phyloP scores from a whole-genome alignment of 169 alveolate species.

The Eimeria praecox region DNA sequence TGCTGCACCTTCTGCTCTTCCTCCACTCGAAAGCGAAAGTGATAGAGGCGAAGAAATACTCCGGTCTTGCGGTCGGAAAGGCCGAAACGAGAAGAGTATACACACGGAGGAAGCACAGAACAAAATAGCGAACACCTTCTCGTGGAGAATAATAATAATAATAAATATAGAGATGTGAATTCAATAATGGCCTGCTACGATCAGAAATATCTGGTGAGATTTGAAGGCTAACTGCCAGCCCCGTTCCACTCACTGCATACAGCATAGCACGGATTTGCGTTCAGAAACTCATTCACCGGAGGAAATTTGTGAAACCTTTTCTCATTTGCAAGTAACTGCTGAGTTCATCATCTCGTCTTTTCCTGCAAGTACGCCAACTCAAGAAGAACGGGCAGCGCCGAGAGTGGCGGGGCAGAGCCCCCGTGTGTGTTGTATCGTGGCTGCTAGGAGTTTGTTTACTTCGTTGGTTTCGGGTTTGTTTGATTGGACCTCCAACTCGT shows the following conservation, averaged over 20 bases:
- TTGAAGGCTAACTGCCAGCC: conserved; percentile 19
- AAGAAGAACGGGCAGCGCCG: not conserved
- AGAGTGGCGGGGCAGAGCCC: conserved; percentile 43
- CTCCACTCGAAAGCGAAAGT: not conserved
- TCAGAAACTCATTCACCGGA: not conserved
- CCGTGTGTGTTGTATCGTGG: not conserved
- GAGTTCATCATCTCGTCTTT: not conserved
- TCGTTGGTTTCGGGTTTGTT: not conserved
- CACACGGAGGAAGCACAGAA: not conserved
- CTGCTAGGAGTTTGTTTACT: not conserved
- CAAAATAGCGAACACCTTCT: not conserved
- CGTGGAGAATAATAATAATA: not conserved
- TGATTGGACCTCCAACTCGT: not conserved
- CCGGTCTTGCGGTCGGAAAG: not conserved
- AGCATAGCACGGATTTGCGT: not conserved
- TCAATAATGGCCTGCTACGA: not conserved
- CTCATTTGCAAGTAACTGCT: not conserved
- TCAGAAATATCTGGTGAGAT: not conserved
- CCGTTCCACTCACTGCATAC: not conserved
- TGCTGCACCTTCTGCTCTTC: not conserved
- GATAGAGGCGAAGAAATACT: not conserved
- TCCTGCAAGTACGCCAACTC: not conserved
- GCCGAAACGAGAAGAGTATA: not conserved
- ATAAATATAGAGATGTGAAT: not conserved
- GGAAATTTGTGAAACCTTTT: not conserved